These are phyloP conservation scores for Pseudocercospora vitis DNA, from an alignment of 2,329 filamentous ascomycete species.

Conservation along the genomic window DNA sequence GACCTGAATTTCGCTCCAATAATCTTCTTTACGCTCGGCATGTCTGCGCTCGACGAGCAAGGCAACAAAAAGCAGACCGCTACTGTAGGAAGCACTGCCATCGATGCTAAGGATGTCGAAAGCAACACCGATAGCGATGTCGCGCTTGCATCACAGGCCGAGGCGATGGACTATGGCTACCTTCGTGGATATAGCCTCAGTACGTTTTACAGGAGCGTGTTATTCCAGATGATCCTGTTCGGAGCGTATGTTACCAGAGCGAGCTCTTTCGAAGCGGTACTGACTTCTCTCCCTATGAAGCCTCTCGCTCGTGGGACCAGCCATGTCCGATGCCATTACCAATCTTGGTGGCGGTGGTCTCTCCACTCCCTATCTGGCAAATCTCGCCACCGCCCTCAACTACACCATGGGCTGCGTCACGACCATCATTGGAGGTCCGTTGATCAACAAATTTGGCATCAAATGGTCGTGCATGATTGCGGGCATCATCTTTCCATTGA, in stretches of 20 bases:
- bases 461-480: constrained; percentile 42
- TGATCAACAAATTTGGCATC: constrained; percentile 45
- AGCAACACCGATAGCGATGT: constrained; percentile 6
- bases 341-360: constrained; percentile 31
- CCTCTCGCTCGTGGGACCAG: constrained; percentile 23
- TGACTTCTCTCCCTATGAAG: no score
- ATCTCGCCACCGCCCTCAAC: constrained; percentile 28
- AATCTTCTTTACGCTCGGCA: not conserved
- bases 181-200: constrained; percentile 11
- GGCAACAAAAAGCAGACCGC: constrained; percentile 7
- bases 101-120: constrained; percentile 4
- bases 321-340: constrained; percentile 30
- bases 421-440: constrained; percentile 38
- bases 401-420: constrained; percentile 25
- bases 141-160: constrained; percentile 16
- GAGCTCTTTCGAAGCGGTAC: not conserved
- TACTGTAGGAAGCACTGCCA: not conserved
- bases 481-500: constrained; percentile 38
- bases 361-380: constrained; percentile 26
- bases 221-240: constrained; percentile 31
- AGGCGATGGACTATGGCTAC: constrained; percentile 14
- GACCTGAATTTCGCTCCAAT: not conserved
- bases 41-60: not conserved
- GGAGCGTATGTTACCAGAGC: constrained; percentile 17
- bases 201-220: constrained; percentile 26